Evolutionary conservation across 2,329 filamentous ascomycete species (phyloP).

Genomic region (Dendrostoma leiphaemia): DNA sequence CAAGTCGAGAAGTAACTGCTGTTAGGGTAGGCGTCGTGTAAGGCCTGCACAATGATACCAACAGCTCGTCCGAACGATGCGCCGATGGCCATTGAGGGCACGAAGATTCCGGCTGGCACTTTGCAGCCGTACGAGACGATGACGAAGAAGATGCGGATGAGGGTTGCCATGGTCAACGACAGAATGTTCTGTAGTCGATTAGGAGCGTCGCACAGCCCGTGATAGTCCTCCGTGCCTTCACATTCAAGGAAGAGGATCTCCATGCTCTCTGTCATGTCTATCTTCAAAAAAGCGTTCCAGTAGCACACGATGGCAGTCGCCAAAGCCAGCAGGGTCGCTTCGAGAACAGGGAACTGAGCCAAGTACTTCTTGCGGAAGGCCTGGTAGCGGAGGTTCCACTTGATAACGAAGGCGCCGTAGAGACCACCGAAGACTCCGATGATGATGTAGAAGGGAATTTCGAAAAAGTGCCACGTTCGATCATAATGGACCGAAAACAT

Average conservation of each 20-base stretch:
- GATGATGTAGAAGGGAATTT: slow-evolving; percentile 86
- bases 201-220: slow-evolving; percentile 79
- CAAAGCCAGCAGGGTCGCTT: slow-evolving; percentile 79
- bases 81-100: slow-evolving; percentile 96
- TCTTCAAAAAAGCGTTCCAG: slow-evolving; percentile 89
- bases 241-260: slow-evolving; percentile 95
- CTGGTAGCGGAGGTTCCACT: slow-evolving; percentile 91
- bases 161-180: slow-evolving; percentile 75
- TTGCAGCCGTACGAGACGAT: slow-evolving; percentile 98
- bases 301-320: slow-evolving; percentile 92
- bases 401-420: slow-evolving; percentile 95
- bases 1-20: slow-evolving; percentile 87
- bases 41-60: slow-evolving; percentile 88
- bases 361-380: slow-evolving; percentile 94
- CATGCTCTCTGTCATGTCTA: slow-evolving; percentile 99
- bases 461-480: slow-evolving; percentile 96
- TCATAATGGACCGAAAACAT: slow-evolving; percentile 99
- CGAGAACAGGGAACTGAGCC: slow-evolving; percentile 76
- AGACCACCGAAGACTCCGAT: slow-evolving; percentile 91
- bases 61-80: slow-evolving; percentile 90
- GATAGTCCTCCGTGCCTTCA: slow-evolving; percentile 82
- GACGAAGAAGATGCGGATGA: slow-evolving; percentile 79
- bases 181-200: slow-evolving; percentile 76
- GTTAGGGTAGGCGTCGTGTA: slow-evolving; percentile 79
- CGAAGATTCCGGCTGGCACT: slow-evolving; percentile 95